Evolutionary conservation across 2,329 filamentous ascomycete species (phyloP).

Genomic region (Alternaria tenuissima): DNA sequence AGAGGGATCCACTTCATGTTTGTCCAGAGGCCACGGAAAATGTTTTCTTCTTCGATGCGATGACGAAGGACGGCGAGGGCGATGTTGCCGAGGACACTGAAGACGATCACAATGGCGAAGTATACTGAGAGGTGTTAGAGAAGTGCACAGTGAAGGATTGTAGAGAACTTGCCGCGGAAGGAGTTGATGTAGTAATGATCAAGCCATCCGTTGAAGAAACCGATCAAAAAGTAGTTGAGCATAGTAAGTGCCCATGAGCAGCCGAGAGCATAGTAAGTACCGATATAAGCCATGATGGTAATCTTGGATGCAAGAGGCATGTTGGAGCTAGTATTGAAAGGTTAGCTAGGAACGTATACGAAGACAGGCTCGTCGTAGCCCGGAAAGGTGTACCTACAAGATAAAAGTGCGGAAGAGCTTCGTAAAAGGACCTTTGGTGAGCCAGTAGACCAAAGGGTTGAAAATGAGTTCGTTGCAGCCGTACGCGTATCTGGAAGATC

Average conservation of each 20-base stretch:
- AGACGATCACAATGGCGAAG: conserved; percentile 70
- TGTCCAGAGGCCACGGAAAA: conserved; percentile 61
- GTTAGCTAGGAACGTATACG: not conserved
- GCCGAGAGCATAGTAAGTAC: conserved; percentile 76
- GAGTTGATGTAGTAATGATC: conserved; percentile 83
- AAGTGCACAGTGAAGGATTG: not conserved
- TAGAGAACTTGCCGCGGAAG: conserved; percentile 59
- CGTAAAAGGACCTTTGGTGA: conserved; percentile 69
- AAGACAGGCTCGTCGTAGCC: not conserved
- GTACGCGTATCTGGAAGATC: conserved; percentile 62
- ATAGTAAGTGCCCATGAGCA: conserved; percentile 72
- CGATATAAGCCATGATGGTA: conserved; percentile 75
- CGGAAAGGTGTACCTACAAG: conserved; percentile 23
- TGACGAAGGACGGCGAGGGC: conserved; percentile 70
- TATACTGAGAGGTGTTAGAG: conserved; percentile 54
- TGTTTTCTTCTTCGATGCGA: conserved; percentile 63
- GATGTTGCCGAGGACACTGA: conserved; percentile 68
- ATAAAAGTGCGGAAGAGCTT: conserved; percentile 69
- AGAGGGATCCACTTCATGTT: conserved; percentile 71
- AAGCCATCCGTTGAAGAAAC: conserved; percentile 76
- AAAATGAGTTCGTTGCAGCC: conserved; percentile 77
- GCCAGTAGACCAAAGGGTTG: conserved; percentile 70
- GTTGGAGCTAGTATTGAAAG: conserved; percentile 52
- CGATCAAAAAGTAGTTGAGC: conserved; percentile 75
- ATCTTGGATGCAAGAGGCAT: conserved; percentile 73